Conservation (phyloP, 352 stramenopile species). For the Thalassiosira delicatula region DNA sequence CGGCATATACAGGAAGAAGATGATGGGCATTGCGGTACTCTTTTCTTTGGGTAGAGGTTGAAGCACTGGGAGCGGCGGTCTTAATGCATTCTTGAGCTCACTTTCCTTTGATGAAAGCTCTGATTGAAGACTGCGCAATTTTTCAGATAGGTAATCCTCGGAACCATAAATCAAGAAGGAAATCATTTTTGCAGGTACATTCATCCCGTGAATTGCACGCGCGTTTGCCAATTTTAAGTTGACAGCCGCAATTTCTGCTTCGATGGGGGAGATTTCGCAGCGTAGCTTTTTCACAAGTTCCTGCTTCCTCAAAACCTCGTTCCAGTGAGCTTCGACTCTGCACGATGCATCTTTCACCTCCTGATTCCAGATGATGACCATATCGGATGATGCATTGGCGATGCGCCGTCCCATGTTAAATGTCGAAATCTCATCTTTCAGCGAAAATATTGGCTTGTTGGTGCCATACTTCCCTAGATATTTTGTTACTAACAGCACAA, state of each 20-base stretch:
- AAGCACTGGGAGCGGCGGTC: conserved; percentile 52
- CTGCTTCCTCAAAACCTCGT: conserved; percentile 54
- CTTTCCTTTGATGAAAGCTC: conserved; percentile 24
- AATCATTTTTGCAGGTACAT: too few species aligned
- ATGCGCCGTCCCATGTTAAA: conserved; percentile 44
- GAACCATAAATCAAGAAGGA: too few species aligned
- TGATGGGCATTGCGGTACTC: conserved; percentile 52
- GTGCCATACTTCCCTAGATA: conserved; percentile 49
- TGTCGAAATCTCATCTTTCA: conserved; percentile 47
- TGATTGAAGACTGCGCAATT: conserved; percentile 28
- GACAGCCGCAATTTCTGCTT: conserved; percentile 15
- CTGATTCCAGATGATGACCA: conserved; percentile 45
- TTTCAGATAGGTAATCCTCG: background rate
- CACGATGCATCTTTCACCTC: conserved; percentile 43
- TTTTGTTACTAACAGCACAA: conserved; percentile 21
- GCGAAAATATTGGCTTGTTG: conserved; percentile 47
- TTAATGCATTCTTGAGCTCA: conserved; percentile 29
- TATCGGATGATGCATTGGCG: conserved; percentile 27
- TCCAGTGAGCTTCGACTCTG: conserved; percentile 51
- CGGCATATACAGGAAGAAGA: conserved; percentile 65
- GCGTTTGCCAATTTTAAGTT: conserved; percentile 38
- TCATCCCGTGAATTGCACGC: conserved; percentile 41
- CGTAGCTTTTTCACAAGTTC: conserved; percentile 26
- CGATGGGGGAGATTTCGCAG: conserved; percentile 37
- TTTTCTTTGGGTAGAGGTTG: conserved; percentile 55